These are phyloP conservation scores for Vickermania ingenoplastis DNA, from an alignment of 208 protist genomes.

Conservation along the genomic window DNA sequence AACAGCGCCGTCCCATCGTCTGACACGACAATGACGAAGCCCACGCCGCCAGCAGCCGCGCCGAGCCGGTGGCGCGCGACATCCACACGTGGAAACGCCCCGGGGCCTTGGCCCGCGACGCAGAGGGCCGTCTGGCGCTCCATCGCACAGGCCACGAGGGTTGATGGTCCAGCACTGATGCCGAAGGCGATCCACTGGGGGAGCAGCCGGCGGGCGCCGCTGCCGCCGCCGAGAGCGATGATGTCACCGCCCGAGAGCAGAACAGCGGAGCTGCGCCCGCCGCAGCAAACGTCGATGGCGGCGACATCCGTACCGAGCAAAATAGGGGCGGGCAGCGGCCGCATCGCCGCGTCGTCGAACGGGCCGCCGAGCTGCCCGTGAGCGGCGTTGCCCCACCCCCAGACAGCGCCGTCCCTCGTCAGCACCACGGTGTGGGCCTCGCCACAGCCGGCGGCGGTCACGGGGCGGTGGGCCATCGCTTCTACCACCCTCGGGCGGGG, in stretches of 20 bases:
- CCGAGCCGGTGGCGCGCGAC: slow-evolving; percentile 24
- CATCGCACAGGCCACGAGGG: slow-evolving; percentile 25
- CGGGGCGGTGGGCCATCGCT: slow-evolving; percentile 18
- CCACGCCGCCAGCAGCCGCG: slow-evolving; percentile 25
- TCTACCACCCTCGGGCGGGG: slow-evolving; percentile 36
- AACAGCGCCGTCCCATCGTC: slow-evolving; percentile 28
- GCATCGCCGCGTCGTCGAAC: too few species aligned
- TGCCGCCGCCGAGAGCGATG: slow-evolving; percentile 55
- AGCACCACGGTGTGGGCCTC: slow-evolving; percentile 46
- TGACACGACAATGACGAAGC: slow-evolving; percentile 42
- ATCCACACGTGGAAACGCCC: slow-evolving; percentile 29
- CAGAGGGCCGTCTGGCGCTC: slow-evolving; percentile 28
- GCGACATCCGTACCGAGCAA: too few species aligned
- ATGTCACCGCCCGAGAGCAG: slow-evolving; percentile 65
- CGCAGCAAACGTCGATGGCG: too few species aligned
- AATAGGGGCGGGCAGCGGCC: too few species aligned
- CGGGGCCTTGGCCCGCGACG: slow-evolving; percentile 18
- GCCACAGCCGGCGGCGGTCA: slow-evolving; percentile 55
- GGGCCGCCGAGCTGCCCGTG: slow-evolving; percentile 42
- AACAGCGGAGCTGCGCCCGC: too few species aligned
- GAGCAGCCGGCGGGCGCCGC: too few species aligned
- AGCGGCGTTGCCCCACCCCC: slow-evolving; percentile 59
- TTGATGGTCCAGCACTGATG: too few species aligned
- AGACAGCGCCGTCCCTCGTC: slow-evolving; percentile 43
- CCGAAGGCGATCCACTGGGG: too few species aligned